Base-by-base conservation (phyloP, 2,329 filamentous ascomycete genomes). In the Paracorniculantispora psalliotae region DNA sequence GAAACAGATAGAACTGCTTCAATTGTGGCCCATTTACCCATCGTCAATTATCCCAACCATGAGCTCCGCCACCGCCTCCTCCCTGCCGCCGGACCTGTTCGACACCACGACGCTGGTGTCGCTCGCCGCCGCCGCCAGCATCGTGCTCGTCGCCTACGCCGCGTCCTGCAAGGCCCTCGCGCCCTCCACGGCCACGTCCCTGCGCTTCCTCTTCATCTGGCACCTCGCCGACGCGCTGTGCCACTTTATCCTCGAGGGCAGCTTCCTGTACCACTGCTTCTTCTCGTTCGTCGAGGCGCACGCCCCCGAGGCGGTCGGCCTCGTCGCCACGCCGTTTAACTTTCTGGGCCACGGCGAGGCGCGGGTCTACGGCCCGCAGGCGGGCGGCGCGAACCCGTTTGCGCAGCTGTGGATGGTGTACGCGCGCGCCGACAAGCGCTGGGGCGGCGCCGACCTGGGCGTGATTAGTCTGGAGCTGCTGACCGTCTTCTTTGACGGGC, bases 211-310 rank as follows among this genome's bases (percentile, higher is more conserved):
- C 64, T 96, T 96, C 81, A 83, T 96, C 75, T 97, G 93, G 93
- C 92, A 97, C 77, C 82, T 90, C 39, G 96, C 96, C 76, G 92
- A 97, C 73, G 91, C 91, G 33, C 82, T 97, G 46, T 93, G 92
- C 68, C 94, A 99, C 77, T 85, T 96, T 74, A 79, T 91, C 71
- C 89, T 97, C 71, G 93, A 97, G 77, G 92, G 91, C 57, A 88
- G 86, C 68, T 97, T 91, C 74, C 85, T 97, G 25, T 97, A 92
- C 80, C 91, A 96, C 76, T 96, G 91, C 78, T 96, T 97, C 81
- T 93, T 92, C 81, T 78, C 76, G 10, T 79, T 74, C 69, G 67
- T 79, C 8, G 71, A 75, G 4, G 59, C 62, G 28, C 60, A 57
- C 33, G 62, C 65, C 60, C 61, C 63, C 5, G 73, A 72, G 64